Evolutionary conservation across 2,329 filamentous ascomycete species (phyloP).

Genomic region (Calonectria pseudoreteaudii): DNA sequence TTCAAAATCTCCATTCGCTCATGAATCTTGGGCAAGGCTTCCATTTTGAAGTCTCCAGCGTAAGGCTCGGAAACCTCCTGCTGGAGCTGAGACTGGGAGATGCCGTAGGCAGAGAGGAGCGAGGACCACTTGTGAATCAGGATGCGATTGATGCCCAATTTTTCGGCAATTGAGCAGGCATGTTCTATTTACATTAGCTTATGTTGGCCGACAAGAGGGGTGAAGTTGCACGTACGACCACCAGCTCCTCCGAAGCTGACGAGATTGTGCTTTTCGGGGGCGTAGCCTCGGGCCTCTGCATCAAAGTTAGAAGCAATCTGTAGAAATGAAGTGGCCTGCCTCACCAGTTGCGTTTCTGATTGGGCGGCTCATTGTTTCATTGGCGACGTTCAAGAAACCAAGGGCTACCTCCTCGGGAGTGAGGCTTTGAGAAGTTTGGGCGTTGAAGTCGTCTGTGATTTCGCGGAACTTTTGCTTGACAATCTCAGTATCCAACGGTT

Average conservation of each 20-base stretch:
- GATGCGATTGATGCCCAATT: constrained; percentile 53
- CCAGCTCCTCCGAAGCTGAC: constrained; percentile 76
- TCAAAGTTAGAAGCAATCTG: not conserved
- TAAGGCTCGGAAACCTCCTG: constrained; percentile 51
- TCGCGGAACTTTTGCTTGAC: constrained; percentile 52
- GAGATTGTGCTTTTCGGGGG: constrained; percentile 46
- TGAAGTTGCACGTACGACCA: constrained; percentile 55
- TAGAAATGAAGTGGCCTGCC: not conserved
- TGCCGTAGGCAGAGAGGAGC: constrained; percentile 57
- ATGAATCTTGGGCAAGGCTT: not conserved
- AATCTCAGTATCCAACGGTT: constrained; percentile 56
- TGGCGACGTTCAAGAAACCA: constrained; percentile 81
- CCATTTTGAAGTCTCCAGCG: constrained; percentile 33
- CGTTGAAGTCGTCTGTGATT: constrained; percentile 55
- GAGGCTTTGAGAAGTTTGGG: constrained; percentile 46
- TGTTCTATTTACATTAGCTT: constrained; percentile 51
- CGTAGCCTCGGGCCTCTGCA: constrained; percentile 67
- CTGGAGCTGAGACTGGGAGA: constrained; percentile 55
- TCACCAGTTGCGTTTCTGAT: constrained; percentile 73
- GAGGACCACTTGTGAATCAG: constrained; percentile 57
- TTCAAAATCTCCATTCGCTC: constrained; percentile 34
- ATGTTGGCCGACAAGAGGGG: no score
- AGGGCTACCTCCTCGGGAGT: constrained; percentile 63
- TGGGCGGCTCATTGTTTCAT: constrained; percentile 81
- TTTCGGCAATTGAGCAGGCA: constrained; percentile 54